Conservation (phyloP, 179 eudicot genomes). For the Dionaea muscipula region DNA sequence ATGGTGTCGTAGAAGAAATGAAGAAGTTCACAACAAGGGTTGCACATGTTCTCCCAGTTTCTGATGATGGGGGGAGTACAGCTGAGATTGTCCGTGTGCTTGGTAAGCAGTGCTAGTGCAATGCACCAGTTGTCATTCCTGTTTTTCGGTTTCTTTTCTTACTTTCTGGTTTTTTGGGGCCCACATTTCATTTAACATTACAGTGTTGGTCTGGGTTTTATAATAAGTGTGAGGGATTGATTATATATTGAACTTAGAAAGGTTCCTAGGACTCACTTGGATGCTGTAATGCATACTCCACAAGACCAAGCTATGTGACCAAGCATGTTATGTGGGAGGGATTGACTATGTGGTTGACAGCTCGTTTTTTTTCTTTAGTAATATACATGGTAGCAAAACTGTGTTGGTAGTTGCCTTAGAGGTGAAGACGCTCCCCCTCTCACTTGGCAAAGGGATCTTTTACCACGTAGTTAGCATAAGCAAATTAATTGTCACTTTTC, state of each 20-base stretch:
- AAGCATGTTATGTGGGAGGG: too few relatives aligned
- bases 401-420: too few relatives aligned
- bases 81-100: conserved; percentile 99
- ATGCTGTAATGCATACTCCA: too few relatives aligned
- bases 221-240: too few relatives aligned
- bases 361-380: too few relatives aligned
- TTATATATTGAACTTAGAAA: too few relatives aligned
- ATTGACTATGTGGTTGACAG: too few relatives aligned
- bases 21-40: conserved; percentile 82
- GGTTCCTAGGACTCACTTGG: too few relatives aligned
- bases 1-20: conserved; percentile 90
- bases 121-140: not conserved
- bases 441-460: not conserved
- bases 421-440: too few relatives aligned
- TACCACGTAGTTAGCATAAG: not conserved
- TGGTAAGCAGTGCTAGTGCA: conserved; percentile 28
- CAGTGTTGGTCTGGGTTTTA: too few relatives aligned
- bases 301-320: too few relatives aligned
- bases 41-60: conserved; percentile 92
- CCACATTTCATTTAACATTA: not conserved
- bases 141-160: not conserved
- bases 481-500: conserved; percentile 13
- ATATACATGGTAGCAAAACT: too few relatives aligned
- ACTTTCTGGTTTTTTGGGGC: not conserved
- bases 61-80: conserved; percentile 98